phyloP scores from a whole-genome alignment of 2,329 filamentous ascomycete species.

The Colletotrichum aenigma region DNA sequence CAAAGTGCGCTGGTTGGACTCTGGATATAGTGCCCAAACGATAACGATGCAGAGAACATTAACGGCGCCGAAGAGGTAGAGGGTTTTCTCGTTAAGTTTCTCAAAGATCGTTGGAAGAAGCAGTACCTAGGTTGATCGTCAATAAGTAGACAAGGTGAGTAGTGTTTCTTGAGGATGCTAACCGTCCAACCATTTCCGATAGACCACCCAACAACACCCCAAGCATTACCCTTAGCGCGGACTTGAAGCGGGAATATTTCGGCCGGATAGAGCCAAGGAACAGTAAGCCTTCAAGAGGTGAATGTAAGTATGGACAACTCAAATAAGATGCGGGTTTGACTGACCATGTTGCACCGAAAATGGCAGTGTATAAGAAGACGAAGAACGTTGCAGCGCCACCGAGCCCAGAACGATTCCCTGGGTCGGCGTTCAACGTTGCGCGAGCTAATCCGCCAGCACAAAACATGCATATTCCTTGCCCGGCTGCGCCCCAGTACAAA shows the following conservation, averaged over 20 bases:
- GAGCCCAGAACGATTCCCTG: constrained; percentile 49
- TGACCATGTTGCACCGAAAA: constrained; percentile 49
- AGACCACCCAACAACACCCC: constrained; percentile 77
- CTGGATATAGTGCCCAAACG: constrained; percentile 76
- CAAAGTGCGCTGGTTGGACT: constrained; percentile 74
- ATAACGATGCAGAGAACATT: constrained; percentile 71
- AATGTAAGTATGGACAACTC: not conserved
- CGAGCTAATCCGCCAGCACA: constrained; percentile 67
- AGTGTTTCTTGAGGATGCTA: constrained; percentile 19
- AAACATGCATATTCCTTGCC: constrained; percentile 71
- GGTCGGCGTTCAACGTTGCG: constrained; percentile 47
- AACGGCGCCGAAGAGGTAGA: constrained; percentile 74
- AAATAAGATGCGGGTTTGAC: not conserved
- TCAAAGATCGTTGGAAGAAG: constrained; percentile 66
- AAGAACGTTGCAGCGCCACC: constrained; percentile 72
- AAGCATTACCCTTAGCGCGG: constrained; percentile 76
- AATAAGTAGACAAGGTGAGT: constrained; percentile 24
- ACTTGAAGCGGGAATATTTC: constrained; percentile 77
- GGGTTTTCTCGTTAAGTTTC: constrained; percentile 70
- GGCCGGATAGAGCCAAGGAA: constrained; percentile 69
- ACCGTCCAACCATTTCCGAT: constrained; percentile 72
- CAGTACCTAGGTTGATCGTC: constrained; percentile 32
- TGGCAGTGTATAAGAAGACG: constrained; percentile 61
- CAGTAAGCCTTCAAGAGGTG: constrained; percentile 36
- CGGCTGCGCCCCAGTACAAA: constrained; percentile 70